A percentile compares a stretch with the other conserved stretches of the same genome.
Evolutionary conservation across 371 early-diverging fungal species (phyloP).

Genomic region (Thermomucor indicae-seudaticae): DNA sequence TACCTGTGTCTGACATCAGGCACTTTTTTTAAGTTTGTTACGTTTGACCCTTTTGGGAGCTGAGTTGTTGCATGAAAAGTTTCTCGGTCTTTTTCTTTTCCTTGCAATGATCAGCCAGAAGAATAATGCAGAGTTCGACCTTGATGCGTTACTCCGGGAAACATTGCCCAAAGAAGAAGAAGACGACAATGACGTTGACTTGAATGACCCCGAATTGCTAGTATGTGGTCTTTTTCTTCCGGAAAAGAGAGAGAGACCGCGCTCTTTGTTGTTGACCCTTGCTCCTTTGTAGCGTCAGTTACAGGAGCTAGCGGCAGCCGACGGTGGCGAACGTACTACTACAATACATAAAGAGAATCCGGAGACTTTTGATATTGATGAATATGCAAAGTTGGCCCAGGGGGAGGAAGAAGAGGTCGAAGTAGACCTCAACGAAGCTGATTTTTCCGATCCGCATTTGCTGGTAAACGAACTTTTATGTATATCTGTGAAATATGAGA

Average conservation of each 20-base stretch:
- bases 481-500: not conserved
- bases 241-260: not conserved
- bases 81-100: not conserved
- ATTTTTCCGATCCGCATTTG: slow-evolving; percentile 35
- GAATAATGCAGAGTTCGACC: too few relatives aligned
- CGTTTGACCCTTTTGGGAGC: too few relatives aligned
- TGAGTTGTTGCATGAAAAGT: not conserved
- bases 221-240: slow-evolving; percentile 15
- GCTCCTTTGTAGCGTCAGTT: slow-evolving; percentile 32
- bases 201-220: slow-evolving; percentile 46
- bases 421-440: slow-evolving; percentile 35
- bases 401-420: slow-evolving; percentile 32
- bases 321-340: not conserved
- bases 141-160: slow-evolving; percentile 9
- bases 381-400: slow-evolving; percentile 32
- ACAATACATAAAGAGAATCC: not conserved
- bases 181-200: slow-evolving; percentile 26
- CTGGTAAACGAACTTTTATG: slow-evolving; percentile 22
- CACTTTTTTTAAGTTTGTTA: too few relatives aligned
- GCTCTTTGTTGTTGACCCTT: too few relatives aligned
- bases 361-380: slow-evolving; percentile 32
- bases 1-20: too few relatives aligned
- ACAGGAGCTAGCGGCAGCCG: slow-evolving; percentile 22
- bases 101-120: too few relatives aligned
- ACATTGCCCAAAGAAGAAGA: slow-evolving; percentile 13